Percentiles rank a stretch among this genome's conserved stretches.
phyloP scores from a whole-genome alignment of 2,329 filamentous ascomycete genomes.

The Thielaviopsis punctulata region DNA sequence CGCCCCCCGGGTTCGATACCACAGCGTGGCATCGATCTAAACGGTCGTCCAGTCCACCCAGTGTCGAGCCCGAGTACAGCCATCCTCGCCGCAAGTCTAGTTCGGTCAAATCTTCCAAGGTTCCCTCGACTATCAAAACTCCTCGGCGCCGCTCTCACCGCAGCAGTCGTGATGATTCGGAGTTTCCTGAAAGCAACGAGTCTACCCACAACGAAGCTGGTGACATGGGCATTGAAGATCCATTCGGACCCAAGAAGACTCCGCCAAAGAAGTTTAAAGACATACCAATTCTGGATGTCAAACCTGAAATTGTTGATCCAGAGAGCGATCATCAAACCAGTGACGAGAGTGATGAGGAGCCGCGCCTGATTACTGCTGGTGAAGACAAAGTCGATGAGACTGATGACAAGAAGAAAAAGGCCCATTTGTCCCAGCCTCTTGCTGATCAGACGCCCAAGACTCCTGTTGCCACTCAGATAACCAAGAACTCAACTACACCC shows the following conservation, averaged over 20 bases:
- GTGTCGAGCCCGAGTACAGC: constrained; percentile 1
- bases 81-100: constrained; percentile 2
- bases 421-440: background rate
- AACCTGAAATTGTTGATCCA: background rate
- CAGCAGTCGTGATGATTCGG: background rate
- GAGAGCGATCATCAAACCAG: background rate
- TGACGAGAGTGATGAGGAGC: background rate
- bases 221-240: background rate
- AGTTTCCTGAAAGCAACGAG: background rate
- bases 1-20: background rate
- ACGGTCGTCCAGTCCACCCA: constrained; percentile 2
- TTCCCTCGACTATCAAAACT: background rate
- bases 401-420: background rate
- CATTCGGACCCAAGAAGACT: background rate
- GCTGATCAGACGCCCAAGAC: background rate
- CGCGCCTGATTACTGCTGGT: constrained; percentile 1
- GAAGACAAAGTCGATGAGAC: background rate
- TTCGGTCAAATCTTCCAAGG: background rate
- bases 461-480: background rate
- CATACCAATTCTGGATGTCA: background rate
- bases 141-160: background rate
- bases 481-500: background rate
- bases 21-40: constrained; percentile 1
- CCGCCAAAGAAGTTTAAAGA: background rate
- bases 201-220: background rate